Evolutionary conservation across 139 green algal genomes (phyloP).

Genomic region (Picochlorum sp.): DNA sequence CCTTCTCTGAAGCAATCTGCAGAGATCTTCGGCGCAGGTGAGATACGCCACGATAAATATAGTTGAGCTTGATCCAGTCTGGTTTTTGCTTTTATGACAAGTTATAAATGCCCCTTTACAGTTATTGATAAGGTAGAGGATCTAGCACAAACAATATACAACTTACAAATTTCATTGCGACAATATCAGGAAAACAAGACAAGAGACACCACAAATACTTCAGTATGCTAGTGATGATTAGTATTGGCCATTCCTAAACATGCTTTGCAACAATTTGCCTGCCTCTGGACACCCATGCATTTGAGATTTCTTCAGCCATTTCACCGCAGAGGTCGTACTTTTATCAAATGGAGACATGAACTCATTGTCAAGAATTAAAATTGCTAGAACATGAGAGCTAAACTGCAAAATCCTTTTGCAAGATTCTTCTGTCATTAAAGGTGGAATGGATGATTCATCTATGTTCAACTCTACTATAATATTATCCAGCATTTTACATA

Average conservation of each 20-base stretch:
- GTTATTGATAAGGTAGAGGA: neutral
- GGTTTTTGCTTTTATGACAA: no score
- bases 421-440: neutral
- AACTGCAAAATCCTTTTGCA: neutral
- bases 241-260: slow-evolving; percentile 13
- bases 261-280: neutral
- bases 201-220: neutral
- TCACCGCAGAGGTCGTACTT: slow-evolving; percentile 6
- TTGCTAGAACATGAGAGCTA: neutral
- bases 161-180: neutral
- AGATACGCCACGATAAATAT: no score
- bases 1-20: no score
- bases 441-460: neutral
- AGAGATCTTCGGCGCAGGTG: no score
- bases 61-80: no score
- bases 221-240: neutral
- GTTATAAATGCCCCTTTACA: neutral
- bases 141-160: neutral
- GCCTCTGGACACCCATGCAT: slow-evolving; percentile 8
- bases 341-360: neutral
- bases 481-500: neutral
- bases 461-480: neutral
- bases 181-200: neutral
- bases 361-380: slow-evolving; percentile 10
- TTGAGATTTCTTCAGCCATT: slow-evolving; percentile 4